Conservation (phyloP, 2,329 filamentous ascomycete species). For the Scortechinia acanthostroma region DNA sequence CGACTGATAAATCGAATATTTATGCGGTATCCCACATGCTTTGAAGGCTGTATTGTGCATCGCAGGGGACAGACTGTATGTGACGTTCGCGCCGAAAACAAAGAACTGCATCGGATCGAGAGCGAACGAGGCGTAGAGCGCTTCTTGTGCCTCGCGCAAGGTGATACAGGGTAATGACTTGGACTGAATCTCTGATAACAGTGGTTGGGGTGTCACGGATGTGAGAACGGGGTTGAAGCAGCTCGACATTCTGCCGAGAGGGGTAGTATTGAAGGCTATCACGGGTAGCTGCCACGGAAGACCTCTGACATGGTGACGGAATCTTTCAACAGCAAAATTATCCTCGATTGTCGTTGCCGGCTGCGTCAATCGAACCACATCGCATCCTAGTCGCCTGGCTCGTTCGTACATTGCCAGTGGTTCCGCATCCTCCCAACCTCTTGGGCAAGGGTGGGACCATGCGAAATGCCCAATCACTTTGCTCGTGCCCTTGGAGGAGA, state of each 20-base stretch:
- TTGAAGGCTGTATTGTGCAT: slow-evolving; percentile 57
- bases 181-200: slow-evolving; percentile 11
- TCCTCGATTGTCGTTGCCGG: slow-evolving; percentile 49
- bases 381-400: slow-evolving; percentile 48
- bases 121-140: slow-evolving; percentile 60
- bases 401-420: slow-evolving; percentile 50
- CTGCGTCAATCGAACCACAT: slow-evolving; percentile 53
- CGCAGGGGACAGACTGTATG: slow-evolving; percentile 64
- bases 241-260: slow-evolving; percentile 53
- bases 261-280: slow-evolving; percentile 59
- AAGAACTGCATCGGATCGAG: slow-evolving; percentile 67
- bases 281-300: slow-evolving; percentile 38
- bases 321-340: slow-evolving; percentile 49
- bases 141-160: slow-evolving; percentile 52
- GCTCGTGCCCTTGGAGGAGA: slow-evolving; percentile 41
- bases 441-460: slow-evolving; percentile 23
- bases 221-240: slow-evolving; percentile 62
- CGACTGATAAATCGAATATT: slow-evolving; percentile 42
- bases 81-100: slow-evolving; percentile 67
- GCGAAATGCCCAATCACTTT: slow-evolving; percentile 55
- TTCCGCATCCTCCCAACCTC: slow-evolving; percentile 45
- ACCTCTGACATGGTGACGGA: slow-evolving; percentile 39
- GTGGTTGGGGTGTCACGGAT: slow-evolving; percentile 26
- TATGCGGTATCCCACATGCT: slow-evolving; percentile 48
- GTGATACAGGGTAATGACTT: slow-evolving; percentile 38